Evolutionary conservation across 2,329 filamentous ascomycete genomes (phyloP), one percentile per base, ranked within the genome.

Genomic region (Fusarium marasasianum): DNA sequence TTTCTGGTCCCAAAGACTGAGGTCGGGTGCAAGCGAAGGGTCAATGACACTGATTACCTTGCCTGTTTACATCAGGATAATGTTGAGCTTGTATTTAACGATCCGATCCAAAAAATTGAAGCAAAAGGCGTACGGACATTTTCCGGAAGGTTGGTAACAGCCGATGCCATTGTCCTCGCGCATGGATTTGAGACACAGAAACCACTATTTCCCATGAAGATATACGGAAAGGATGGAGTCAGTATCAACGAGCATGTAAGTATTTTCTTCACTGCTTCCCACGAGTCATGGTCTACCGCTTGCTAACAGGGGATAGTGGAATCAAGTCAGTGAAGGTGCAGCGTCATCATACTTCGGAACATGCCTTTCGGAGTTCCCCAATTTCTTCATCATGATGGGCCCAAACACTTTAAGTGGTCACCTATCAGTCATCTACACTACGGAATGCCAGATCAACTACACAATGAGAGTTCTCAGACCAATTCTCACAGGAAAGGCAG

Each of bases 371-470:
- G 78, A 79, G 2, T 87, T 87, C 63, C 84, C 85, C 8, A 87
- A 86, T 68, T 83, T 87, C 75, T 80, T 79, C 38, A 62, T 79
- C 48, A 74, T 79, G 70, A 77, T 79, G 77, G 78, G 78, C 0
- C 85, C 79, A 5, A 80, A 80, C 29, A 79, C 79, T 2, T 79
- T 85, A 6, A 87, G 84, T 1, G 86, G 86, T 1, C 87, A 88
- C 70, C 77, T 86, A 1, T 86, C 83, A 1, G 86, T 87, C 8
- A 85, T 88, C 26, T 87, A 85, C 74, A 85, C 85, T 2, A 83
- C 84, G 2, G 86, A 88, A 73, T 88, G 86, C 71, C 86, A 88
- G 65, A 86, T 88, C 60, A 87, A 87, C 75, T 86, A 86, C 68
- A 63, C 74, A 3, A 26, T 78, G n/a, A 64, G 75, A 12, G 53